Evolutionary conservation across 495 filamentous ascomycete genomes (phyloP).

Genomic region (Penicillium paxilli): DNA sequence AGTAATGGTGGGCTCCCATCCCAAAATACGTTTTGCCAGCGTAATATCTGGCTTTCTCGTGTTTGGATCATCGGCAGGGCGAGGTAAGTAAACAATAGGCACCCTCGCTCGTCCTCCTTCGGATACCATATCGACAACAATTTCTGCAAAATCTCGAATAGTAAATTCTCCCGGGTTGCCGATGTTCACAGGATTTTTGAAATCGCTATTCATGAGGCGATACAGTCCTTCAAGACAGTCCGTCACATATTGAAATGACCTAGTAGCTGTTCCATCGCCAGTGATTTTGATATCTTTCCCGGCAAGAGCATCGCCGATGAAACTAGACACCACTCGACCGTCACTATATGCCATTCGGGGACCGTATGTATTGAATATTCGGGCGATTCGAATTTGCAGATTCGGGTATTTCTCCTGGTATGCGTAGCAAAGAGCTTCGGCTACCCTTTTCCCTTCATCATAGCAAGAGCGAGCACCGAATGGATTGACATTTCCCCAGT

Average conservation of each 20-base stretch:
- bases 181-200: slow-evolving; percentile 18
- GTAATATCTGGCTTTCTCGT: slow-evolving; percentile 12
- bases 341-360: slow-evolving; percentile 14
- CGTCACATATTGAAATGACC: slow-evolving; percentile 21
- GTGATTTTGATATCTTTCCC: slow-evolving; percentile 9
- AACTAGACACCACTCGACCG: slow-evolving; percentile 20
- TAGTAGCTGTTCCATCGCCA: slow-evolving; percentile 18
- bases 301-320: slow-evolving; percentile 12
- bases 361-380: slow-evolving; percentile 25
- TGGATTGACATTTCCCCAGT: slow-evolving; percentile 24
- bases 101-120: slow-evolving; percentile 1
- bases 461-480: slow-evolving; percentile 22
- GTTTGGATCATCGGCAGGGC: slow-evolving; percentile 9
- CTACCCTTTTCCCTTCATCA: slow-evolving; percentile 21
- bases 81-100: slow-evolving; percentile 6
- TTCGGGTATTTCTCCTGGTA: slow-evolving; percentile 8
- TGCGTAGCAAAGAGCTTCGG: slow-evolving; percentile 21
- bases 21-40: slow-evolving; percentile 9
- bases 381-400: slow-evolving; percentile 15
- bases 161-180: slow-evolving; percentile 21
- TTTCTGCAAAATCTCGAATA: slow-evolving; percentile 13
- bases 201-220: slow-evolving; percentile 18
- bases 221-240: slow-evolving; percentile 20
- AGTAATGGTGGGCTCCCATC: slow-evolving; percentile 12
- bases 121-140: slow-evolving; percentile 9